phyloP scores from a whole-genome alignment of 179 eudicot species.

The Silene vulgaris region DNA sequence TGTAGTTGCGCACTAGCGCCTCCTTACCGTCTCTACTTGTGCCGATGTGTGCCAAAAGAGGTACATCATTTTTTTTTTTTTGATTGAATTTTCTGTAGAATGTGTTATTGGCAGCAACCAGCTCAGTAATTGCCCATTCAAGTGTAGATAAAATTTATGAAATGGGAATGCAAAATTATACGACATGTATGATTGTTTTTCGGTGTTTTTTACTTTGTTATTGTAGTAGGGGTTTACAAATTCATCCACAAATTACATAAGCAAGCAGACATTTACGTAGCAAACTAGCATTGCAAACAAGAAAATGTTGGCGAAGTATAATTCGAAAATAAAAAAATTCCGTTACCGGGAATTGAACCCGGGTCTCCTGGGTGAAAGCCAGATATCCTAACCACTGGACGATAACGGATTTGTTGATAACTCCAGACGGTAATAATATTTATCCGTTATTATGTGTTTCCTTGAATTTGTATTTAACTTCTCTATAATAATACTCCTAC shows the following conservation, averaged over 20 bases:
- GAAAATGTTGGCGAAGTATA: neutral
- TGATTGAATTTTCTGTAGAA: neutral
- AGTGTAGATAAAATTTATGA: conserved; percentile 6
- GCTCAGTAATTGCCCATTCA: neutral
- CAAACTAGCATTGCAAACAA: neutral
- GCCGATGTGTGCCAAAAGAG: neutral
- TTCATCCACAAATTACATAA: too few species aligned
- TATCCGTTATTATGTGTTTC: too few species aligned
- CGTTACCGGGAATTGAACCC: conserved; percentile 64
- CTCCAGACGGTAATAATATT: too few species aligned
- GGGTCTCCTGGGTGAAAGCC: conserved; percentile 61
- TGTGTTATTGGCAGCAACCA: neutral
- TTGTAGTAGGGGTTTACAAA: neutral
- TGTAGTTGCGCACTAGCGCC: neutral
- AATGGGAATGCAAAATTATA: neutral
- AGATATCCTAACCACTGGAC: conserved; percentile 37
- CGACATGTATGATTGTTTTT: neutral
- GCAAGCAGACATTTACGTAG: neutral
- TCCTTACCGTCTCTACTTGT: too few species aligned
- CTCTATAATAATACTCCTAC: too few species aligned
- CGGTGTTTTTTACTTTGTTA: neutral
- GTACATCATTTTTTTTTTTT: neutral
- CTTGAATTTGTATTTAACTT: too few species aligned
- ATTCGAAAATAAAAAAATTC: conserved; percentile 19
- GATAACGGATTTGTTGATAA: conserved; percentile 5